A percentile compares a stretch with the other conserved stretches of the same genome.
These are phyloP conservation scores for Pseudonitzschia multistriata DNA, from an alignment of 108 stramenopile genomes.

Conservation along the genomic window DNA sequence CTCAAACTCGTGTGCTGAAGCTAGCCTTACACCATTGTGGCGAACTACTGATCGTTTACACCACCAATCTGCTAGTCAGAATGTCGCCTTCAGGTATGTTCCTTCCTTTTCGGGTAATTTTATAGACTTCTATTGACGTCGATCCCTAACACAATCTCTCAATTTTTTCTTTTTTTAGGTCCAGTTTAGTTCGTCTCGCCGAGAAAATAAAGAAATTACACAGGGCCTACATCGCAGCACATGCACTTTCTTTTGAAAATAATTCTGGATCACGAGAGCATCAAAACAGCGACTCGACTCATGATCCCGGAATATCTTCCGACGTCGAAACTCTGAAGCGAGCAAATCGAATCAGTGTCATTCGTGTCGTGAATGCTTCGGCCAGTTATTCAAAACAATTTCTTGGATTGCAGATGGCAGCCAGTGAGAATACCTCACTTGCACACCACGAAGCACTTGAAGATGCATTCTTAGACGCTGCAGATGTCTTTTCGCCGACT, in stretches of 20 bases:
- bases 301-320: slow-evolving; percentile 1
- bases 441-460: slow-evolving; percentile 85
- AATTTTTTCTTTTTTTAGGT: slow-evolving; percentile 7
- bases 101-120: neutral
- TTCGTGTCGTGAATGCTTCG: slow-evolving; percentile 77
- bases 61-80: slow-evolving; percentile 79
- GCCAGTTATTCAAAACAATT: slow-evolving; percentile 81
- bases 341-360: slow-evolving; percentile 67
- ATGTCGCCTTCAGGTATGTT: slow-evolving; percentile 82
- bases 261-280: slow-evolving; percentile 10
- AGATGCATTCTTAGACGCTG: slow-evolving; percentile 83
- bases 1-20: slow-evolving; percentile 79
- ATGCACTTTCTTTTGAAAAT: slow-evolving; percentile 68
- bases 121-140: neutral
- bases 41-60: slow-evolving; percentile 83
- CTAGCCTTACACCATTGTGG: slow-evolving; percentile 81
- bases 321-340: slow-evolving; percentile 55
- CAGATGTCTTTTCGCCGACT: slow-evolving; percentile 83
- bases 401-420: slow-evolving; percentile 67
- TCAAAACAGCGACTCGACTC: slow-evolving; percentile 17
- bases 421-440: slow-evolving; percentile 44
- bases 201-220: slow-evolving; percentile 81
- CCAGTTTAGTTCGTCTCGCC: slow-evolving; percentile 62
- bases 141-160: too few relatives aligned
- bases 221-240: slow-evolving; percentile 85